phyloP scores from a whole-genome alignment of 1,139 yeast species.

The Protomyces lactucae-debilis region DNA sequence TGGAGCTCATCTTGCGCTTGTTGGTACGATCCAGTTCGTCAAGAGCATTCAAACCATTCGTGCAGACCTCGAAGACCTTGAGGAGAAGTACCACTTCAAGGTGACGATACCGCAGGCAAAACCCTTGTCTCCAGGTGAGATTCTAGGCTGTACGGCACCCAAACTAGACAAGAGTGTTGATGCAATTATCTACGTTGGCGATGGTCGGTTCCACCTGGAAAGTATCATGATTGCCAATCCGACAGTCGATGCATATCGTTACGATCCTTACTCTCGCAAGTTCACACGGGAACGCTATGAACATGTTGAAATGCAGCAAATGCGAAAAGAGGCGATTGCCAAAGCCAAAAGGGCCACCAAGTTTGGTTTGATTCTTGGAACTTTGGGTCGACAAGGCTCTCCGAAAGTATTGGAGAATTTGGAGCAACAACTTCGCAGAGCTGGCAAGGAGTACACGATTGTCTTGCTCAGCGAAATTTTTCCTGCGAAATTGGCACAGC shows the following conservation, averaged over 20 bases:
- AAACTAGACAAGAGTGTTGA: constrained; percentile 57
- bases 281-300: constrained; percentile 86
- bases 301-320: constrained; percentile 69
- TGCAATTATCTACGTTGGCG: constrained; percentile 90
- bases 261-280: constrained; percentile 89
- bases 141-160: constrained; percentile 92
- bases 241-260: constrained; percentile 79
- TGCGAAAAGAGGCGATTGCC: constrained; percentile 68
- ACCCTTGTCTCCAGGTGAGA: constrained; percentile 94
- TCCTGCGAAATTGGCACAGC: constrained; percentile 89
- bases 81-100: constrained; percentile 36
- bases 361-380: constrained; percentile 87
- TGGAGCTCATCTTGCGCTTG: constrained; percentile 62
- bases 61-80: constrained; percentile 44
- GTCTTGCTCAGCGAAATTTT: constrained; percentile 87
- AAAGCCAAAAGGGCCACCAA: constrained; percentile 50
- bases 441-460: constrained; percentile 68
- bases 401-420: constrained; percentile 52
- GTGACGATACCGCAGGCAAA: constrained; percentile 82
- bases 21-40: constrained; percentile 95
- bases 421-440: constrained; percentile 49
- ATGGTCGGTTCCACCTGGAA: constrained; percentile 92
- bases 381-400: constrained; percentile 92
- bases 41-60: constrained; percentile 82
- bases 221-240: constrained; percentile 98